A percentile compares a stretch with the other conserved stretches of the same genome.
Conservation (phyloP, 345 rosid species). For the Camelina hispida region DNA sequence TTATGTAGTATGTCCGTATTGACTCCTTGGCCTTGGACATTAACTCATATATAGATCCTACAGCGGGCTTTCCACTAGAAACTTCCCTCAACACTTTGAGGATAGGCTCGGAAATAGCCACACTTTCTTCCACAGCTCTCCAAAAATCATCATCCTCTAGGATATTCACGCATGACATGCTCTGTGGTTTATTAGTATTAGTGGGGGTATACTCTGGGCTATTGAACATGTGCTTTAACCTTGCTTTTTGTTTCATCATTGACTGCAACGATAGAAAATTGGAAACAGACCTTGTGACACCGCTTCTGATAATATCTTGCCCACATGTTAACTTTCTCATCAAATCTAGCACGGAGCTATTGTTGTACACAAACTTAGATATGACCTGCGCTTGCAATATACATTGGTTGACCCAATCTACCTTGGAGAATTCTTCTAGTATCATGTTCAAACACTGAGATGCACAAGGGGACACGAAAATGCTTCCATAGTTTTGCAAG, state of each 20-base stretch:
- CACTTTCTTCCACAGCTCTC: slow-evolving; percentile 83
- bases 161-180: slow-evolving; percentile 56
- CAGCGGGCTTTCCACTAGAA: slow-evolving; percentile 75
- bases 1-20: slow-evolving; percentile 79
- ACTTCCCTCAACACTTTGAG: slow-evolving; percentile 84
- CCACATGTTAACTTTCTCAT: slow-evolving; percentile 78
- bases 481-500: slow-evolving; percentile 69
- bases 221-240: slow-evolving; percentile 73
- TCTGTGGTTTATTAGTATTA: slow-evolving; percentile 67
- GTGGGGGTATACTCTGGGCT: slow-evolving; percentile 64
- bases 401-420: slow-evolving; percentile 88
- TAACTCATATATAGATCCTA: slow-evolving; percentile 80
- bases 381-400: slow-evolving; percentile 72
- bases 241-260: slow-evolving; percentile 73
- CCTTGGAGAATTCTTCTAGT: slow-evolving; percentile 84
- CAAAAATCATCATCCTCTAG: slow-evolving; percentile 79
- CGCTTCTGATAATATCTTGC: slow-evolving; percentile 72
- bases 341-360: slow-evolving; percentile 66
- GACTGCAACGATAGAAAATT: slow-evolving; percentile 75
- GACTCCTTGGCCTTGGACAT: slow-evolving; percentile 90
- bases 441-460: slow-evolving; percentile 82
- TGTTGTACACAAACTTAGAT: slow-evolving; percentile 75
- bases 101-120: slow-evolving; percentile 89
- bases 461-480: slow-evolving; percentile 86
- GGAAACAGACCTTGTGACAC: slow-evolving; percentile 74